A percentile compares a stretch with the other conserved stretches of the same genome.
Conservation (phyloP, 352 stramenopile species). For the Bremia lactucae region DNA sequence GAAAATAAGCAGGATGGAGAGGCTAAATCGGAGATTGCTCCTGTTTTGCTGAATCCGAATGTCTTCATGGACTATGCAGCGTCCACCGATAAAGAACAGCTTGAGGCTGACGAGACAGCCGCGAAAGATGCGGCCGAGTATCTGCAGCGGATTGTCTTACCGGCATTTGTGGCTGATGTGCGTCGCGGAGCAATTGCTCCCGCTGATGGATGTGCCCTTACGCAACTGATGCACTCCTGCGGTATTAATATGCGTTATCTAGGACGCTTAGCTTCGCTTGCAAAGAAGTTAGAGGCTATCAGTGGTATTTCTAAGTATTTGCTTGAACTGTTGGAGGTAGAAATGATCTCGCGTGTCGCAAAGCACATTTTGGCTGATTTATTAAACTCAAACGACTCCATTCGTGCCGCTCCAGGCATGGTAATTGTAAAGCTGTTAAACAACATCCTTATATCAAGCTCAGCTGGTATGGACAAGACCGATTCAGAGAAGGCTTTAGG, state of each 20-base stretch:
- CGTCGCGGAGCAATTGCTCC: constrained; percentile 70
- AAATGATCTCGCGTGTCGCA: constrained; percentile 90
- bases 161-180: constrained; percentile 77
- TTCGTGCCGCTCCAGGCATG: constrained; percentile 56
- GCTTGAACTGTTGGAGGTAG: constrained; percentile 90
- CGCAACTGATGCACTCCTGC: constrained; percentile 89
- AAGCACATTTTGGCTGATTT: constrained; percentile 83
- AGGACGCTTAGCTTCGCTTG: constrained; percentile 83
- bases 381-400: constrained; percentile 45
- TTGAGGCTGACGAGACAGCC: constrained; percentile 51
- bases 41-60: constrained; percentile 77
- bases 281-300: constrained; percentile 81
- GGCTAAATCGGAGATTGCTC: constrained; percentile 49
- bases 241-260: constrained; percentile 97
- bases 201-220: constrained; percentile 86
- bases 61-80: constrained; percentile 85
- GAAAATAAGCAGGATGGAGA: constrained; percentile 30
- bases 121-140: constrained; percentile 74
- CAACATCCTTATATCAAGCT: constrained; percentile 50
- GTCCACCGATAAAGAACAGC: constrained; percentile 56
- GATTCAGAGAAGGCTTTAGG: constrained; percentile 6
- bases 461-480: constrained; percentile 3
- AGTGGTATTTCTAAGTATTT: constrained; percentile 87
- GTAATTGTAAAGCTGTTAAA: constrained; percentile 83
- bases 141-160: constrained; percentile 78